phyloP scores from a whole-genome alignment of 1,284 basidiomycete species.

The Cryptococcus floricola region DNA sequence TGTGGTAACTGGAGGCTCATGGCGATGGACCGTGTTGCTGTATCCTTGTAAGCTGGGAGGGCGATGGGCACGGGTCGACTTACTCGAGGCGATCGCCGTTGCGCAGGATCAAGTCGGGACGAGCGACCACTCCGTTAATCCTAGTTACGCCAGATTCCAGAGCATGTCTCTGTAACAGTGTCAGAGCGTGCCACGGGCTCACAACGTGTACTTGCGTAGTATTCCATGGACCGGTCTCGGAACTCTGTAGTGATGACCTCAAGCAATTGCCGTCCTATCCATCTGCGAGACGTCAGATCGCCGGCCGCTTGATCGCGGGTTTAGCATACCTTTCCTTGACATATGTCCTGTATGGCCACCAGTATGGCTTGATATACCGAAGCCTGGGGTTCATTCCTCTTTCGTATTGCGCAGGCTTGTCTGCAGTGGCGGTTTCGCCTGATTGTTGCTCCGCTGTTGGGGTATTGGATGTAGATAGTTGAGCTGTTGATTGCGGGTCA shows the following conservation, averaged over 20 bases:
- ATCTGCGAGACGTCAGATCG: conserved; percentile 18
- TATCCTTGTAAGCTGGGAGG: not conserved
- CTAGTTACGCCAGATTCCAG: conserved; percentile 91
- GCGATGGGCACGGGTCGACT: conserved; percentile 34
- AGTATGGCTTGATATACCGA: conserved; percentile 51
- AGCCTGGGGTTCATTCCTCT: conserved; percentile 47
- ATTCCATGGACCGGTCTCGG: conserved; percentile 82
- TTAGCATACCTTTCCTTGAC: conserved; percentile 78
- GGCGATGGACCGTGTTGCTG: conserved; percentile 89
- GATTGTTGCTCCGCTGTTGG: not conserved
- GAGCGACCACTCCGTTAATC: conserved; percentile 80
- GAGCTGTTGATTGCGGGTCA: not conserved
- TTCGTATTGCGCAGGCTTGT: conserved; percentile 3
- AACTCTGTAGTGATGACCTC: conserved; percentile 87
- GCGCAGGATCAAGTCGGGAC: conserved; percentile 70
- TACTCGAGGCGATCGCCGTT: conserved; percentile 90
- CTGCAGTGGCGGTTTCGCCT: not conserved
- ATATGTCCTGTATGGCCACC: conserved; percentile 70
- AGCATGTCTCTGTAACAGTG: conserved; percentile 66
- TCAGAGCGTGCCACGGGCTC: not conserved
- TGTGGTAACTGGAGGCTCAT: conserved; percentile 91
- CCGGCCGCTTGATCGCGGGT: not conserved
- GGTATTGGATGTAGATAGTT: not conserved
- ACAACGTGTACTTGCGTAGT: conserved; percentile 66
- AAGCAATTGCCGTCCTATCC: conserved; percentile 51